A percentile compares a stretch with the other conserved stretches of the same genome.
These are phyloP conservation scores for Fraxinus paxiana DNA, from an alignment of 305 asterid genomes.

Conservation along the genomic window DNA sequence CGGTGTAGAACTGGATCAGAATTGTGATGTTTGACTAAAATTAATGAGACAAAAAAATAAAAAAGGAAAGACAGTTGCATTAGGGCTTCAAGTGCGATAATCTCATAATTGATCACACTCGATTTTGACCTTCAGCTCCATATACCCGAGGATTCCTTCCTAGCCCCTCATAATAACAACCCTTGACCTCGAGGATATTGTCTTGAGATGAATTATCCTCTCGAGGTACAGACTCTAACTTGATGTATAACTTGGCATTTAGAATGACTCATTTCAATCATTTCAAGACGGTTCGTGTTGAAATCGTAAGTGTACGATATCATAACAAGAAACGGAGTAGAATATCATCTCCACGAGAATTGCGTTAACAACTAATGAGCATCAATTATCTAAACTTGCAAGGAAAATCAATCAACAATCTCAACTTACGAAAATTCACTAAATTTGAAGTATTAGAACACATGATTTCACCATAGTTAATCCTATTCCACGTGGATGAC, in stretches of 20 bases:
- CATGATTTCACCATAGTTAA: not conserved
- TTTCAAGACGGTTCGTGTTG: not conserved
- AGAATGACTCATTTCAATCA: not conserved
- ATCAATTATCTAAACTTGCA: not conserved
- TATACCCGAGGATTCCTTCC: not conserved
- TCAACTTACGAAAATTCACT: not conserved
- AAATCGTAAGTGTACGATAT: not conserved
- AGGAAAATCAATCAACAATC: not conserved
- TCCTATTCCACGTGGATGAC: not conserved
- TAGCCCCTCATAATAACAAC: not conserved
- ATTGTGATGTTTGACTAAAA: not conserved
- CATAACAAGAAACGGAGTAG: not conserved
- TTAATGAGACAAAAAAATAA: not conserved
- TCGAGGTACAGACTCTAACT: not conserved
- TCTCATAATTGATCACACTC: not conserved
- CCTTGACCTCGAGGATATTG: not conserved
- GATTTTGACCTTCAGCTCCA: not conserved
- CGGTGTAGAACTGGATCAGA: not conserved
- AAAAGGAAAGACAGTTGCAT: not conserved
- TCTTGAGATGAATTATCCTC: not conserved
- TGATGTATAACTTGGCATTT: too few species aligned
- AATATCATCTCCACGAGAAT: not conserved
- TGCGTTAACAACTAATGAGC: not conserved
- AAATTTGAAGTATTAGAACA: not conserved
- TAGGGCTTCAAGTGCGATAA: not conserved